A percentile compares a stretch with the other conserved stretches of the same genome.
Conservation (phyloP, 176 grass and related monocot genomes). For the Areca catechu region DNA sequence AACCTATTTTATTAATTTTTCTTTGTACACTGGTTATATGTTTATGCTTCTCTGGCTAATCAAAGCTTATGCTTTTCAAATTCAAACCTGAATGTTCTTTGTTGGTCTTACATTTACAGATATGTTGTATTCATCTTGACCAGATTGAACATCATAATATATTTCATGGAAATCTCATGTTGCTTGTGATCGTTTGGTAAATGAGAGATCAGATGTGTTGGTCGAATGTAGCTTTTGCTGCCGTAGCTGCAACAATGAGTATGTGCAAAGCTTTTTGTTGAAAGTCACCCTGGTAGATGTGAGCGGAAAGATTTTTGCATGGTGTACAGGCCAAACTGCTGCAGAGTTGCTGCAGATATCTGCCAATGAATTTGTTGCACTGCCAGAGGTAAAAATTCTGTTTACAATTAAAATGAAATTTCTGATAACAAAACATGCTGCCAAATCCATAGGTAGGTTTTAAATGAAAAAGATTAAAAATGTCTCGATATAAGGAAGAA, state of each 20-base stretch:
- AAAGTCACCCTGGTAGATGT: slow-evolving; percentile 59
- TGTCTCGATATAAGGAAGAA: too few relatives aligned
- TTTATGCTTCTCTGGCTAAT: too few relatives aligned
- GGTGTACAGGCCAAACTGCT: slow-evolving; percentile 71
- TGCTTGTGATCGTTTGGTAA: slow-evolving; percentile 41
- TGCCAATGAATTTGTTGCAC: slow-evolving; percentile 63
- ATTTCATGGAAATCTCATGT: slow-evolving; percentile 44
- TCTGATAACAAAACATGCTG: neutral
- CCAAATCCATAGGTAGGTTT: neutral
- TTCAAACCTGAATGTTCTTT: neutral
- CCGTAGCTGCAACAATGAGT: slow-evolving; percentile 30
- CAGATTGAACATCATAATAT: slow-evolving; percentile 50
- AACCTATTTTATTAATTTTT: too few relatives aligned
- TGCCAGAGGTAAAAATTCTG: slow-evolving; percentile 56
- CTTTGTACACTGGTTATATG: too few relatives aligned
- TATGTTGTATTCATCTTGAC: slow-evolving; percentile 54
- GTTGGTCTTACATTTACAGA: slow-evolving; percentile 32
- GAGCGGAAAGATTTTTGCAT: slow-evolving; percentile 44
- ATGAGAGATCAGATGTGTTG: slow-evolving; percentile 34
- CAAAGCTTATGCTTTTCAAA: neutral
- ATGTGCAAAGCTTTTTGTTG: slow-evolving; percentile 51
- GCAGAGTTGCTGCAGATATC: slow-evolving; percentile 86
- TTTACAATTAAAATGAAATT: neutral
- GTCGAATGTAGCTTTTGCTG: slow-evolving; percentile 56
- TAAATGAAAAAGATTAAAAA: neutral